Evolutionary conservation across 495 filamentous ascomycete species (phyloP), one percentile per base, ranked within the genome.

Genomic region (Parmelia sp.): DNA sequence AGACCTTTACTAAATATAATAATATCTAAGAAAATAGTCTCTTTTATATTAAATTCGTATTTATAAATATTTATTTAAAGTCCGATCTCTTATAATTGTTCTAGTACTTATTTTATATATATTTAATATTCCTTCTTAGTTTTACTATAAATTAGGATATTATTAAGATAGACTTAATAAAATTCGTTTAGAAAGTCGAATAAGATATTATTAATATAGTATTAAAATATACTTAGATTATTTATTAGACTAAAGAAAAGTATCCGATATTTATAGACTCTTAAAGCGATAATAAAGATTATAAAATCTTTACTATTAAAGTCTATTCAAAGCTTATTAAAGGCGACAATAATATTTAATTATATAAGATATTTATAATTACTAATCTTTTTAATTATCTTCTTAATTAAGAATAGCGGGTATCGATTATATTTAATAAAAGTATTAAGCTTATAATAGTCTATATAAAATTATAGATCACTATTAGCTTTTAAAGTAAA

Each of bases 131-230:
- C 31, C 45, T 53, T 51, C 23, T 53, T 51, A 1, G 36, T 62
- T 51, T 62, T 53, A 36, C 31, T 62, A 53, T 62, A 62, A 25
- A 62, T 62, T 3, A 62, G 31, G n/a, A 62, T 62, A 53, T 62
- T 35, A 39, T 62, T n/a, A 7, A 62, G 23, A 25, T 62, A 62
- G 12, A 53, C 25, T 53, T 62, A 37, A 37, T 56, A 62, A n/a
- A 62, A 62, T n/a, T 62, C 36, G 47, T 55, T 62, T 31, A 49
- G 33, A 29, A 31, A 51, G 7, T 55, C 21, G 8, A 55, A 62
- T 33, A 62, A 11, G 3, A 37, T 62, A 56, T 44, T 21, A 44
- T 44, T 44, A 4, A 44, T 44, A 21, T 44, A 44, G 2, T 44
- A 21, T 21, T 44, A 21, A 21, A 14, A 44, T 4, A 8, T 21